Percentiles rank a stretch among this genome's conserved stretches.
These are phyloP conservation scores for Schizosaccharomyces cryophilus DNA, from an alignment of 805 yeast species.

Conservation along the genomic window DNA sequence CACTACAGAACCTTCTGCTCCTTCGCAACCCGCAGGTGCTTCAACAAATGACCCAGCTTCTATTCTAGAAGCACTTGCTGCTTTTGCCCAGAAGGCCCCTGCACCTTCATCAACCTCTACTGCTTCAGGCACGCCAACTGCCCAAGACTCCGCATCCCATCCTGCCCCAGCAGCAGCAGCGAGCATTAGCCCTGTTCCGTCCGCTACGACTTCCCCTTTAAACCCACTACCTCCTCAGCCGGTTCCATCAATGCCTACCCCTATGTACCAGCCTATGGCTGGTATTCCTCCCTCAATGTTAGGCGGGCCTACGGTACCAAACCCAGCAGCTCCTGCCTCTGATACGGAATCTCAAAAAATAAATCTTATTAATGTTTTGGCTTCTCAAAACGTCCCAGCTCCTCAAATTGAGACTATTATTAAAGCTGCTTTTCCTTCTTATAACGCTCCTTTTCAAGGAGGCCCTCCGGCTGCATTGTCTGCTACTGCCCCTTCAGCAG, in stretches of 20 bases:
- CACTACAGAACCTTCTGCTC: not conserved
- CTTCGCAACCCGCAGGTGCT: not conserved
- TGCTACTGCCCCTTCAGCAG: not conserved
- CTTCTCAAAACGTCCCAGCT: conserved; percentile 13
- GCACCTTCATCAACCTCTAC: not conserved
- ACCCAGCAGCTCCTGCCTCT: not conserved
- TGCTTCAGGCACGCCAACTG: not conserved
- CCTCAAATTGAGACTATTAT: conserved; percentile 1
- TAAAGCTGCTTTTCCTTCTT: conserved; percentile 1
- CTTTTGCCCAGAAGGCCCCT: conserved; percentile 23
- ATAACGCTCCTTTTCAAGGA: not conserved
- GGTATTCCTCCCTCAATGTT: not conserved
- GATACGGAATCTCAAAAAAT: conserved; percentile 15
- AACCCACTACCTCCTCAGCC: not conserved
- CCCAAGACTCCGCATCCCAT: not conserved
- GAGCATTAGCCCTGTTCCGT: not conserved
- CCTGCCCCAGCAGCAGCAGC: not conserved
- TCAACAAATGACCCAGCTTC: conserved; percentile 21
- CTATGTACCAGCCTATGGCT: not conserved
- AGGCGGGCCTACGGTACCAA: not conserved
- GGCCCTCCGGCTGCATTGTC: not conserved
- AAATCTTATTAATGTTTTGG: conserved; percentile 20
- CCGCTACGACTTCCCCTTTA: not conserved
- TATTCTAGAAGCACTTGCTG: conserved; percentile 44
- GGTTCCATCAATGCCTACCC: too few species aligned